phyloP scores from a whole-genome alignment of 106 monocot genomes.

The Dioscorea zingiberensis region DNA sequence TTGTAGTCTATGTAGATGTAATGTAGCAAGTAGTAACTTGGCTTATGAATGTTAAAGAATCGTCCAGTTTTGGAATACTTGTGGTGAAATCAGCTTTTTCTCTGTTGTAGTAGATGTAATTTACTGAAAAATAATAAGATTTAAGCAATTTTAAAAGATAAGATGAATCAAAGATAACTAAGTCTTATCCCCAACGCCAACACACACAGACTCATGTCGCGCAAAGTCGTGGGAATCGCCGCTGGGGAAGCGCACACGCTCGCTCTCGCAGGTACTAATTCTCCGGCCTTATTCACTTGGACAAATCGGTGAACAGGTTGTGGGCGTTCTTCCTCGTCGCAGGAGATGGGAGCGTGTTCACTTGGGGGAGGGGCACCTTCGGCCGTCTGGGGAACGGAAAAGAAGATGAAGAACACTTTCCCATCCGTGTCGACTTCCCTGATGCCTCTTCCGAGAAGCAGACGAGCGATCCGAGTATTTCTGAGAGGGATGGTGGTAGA shows the following conservation, averaged over 20 bases:
- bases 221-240: conserved; percentile 43
- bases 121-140: too few species aligned
- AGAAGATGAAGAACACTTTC: conserved; percentile 53
- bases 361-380: conserved; percentile 81
- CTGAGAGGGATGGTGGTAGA: neutral
- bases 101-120: too few species aligned
- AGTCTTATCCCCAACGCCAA: neutral
- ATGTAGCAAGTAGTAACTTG: too few species aligned
- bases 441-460: neutral
- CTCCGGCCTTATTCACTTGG: neutral
- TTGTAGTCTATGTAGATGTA: too few species aligned
- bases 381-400: conserved; percentile 63
- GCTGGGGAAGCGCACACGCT: conserved; percentile 84
- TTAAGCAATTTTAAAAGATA: too few species aligned
- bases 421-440: conserved; percentile 29
- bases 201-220: conserved; percentile 18
- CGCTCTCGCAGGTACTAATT: conserved; percentile 51
- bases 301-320: neutral
- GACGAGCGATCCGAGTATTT: neutral
- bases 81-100: too few species aligned
- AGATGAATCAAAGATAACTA: neutral
- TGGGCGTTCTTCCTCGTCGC: neutral
- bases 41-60: too few species aligned
- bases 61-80: too few species aligned
- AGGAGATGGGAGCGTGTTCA: conserved; percentile 68